A percentile compares a stretch with the other conserved stretches of the same genome.
Conservation (phyloP, 768 basidiomycete genomes). For the Nevesoporus exiguus region DNA sequence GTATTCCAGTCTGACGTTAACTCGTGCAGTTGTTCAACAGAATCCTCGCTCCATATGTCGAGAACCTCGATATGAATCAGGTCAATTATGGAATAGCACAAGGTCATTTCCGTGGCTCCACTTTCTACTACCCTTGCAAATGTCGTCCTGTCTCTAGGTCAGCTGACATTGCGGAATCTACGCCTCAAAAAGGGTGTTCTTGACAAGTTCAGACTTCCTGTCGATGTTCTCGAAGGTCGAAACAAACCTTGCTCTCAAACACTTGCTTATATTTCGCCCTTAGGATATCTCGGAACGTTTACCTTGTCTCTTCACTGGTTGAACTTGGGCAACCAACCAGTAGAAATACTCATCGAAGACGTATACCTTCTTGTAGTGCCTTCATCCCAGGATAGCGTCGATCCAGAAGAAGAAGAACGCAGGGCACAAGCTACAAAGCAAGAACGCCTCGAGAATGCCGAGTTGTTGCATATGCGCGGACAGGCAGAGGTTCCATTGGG, state of each 20-base stretch:
- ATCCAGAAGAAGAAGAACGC: slow-evolving; percentile 82
- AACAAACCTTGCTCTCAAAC: not conserved
- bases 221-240: slow-evolving; percentile 90
- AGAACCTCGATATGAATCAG: slow-evolving; percentile 92
- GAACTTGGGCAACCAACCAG: slow-evolving; percentile 85
- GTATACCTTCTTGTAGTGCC: slow-evolving; percentile 93
- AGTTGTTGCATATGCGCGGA: slow-evolving; percentile 68
- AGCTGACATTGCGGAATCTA: slow-evolving; percentile 74
- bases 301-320: slow-evolving; percentile 86
- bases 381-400: slow-evolving; percentile 59
- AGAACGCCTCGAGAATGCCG: slow-evolving; percentile 86
- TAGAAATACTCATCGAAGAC: slow-evolving; percentile 89
- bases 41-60: slow-evolving; percentile 91
- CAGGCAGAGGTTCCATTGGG: slow-evolving; percentile 52
- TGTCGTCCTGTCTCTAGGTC: slow-evolving; percentile 43
- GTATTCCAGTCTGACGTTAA: not conserved
- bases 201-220: slow-evolving; percentile 92
- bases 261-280: not conserved
- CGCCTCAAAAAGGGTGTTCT: slow-evolving; percentile 90
- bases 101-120: slow-evolving; percentile 41
- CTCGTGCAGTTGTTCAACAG: slow-evolving; percentile 71
- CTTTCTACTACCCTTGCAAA: not conserved
- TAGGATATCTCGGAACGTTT: slow-evolving; percentile 84
- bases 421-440: slow-evolving; percentile 82
- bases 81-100: slow-evolving; percentile 91